Evolutionary conservation across 2,329 filamentous ascomycete species (phyloP).

Genomic region (Pseudonectria buxi): DNA sequence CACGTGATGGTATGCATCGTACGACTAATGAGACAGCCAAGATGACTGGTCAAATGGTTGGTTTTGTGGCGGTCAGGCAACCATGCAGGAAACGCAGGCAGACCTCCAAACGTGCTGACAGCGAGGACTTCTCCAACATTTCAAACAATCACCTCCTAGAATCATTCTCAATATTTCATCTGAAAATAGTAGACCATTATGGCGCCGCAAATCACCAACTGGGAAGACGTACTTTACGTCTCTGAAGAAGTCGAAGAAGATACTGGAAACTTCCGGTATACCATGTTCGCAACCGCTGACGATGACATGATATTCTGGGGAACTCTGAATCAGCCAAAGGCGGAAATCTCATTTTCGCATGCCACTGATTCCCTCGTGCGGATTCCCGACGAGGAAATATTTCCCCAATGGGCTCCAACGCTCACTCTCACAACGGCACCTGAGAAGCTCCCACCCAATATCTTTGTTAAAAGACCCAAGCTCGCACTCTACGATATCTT

Average conservation of each 20-base stretch:
- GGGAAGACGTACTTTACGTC: constrained; percentile 8
- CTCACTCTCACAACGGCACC: constrained; percentile 4
- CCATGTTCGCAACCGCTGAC: constrained; percentile 14
- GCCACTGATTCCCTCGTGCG: constrained; percentile 4
- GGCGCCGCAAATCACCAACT: too few species aligned
- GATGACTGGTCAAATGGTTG: too few species aligned
- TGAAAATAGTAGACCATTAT: too few species aligned
- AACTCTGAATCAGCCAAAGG: constrained; percentile 6
- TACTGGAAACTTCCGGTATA: constrained; percentile 13
- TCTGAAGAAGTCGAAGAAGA: constrained; percentile 10
- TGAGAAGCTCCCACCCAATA: constrained; percentile 1
- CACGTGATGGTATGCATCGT: too few species aligned
- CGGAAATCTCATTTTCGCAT: constrained; percentile 6
- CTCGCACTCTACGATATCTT: constrained; percentile 10
- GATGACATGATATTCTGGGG: constrained; percentile 16
- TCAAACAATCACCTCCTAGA: too few species aligned
- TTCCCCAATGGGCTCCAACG: constrained; percentile 6
- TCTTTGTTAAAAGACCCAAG: constrained; percentile 8
- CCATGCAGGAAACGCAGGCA: too few species aligned
- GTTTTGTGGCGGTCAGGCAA: too few species aligned
- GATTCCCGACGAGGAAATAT: constrained; percentile 5
- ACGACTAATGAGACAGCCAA: too few species aligned
- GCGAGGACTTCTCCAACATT: too few species aligned
- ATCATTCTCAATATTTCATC: too few species aligned
- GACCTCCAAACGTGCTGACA: too few species aligned